Base-by-base conservation (phyloP, 1,284 basidiomycete genomes). In the Hemileia vastatrix region DNA sequence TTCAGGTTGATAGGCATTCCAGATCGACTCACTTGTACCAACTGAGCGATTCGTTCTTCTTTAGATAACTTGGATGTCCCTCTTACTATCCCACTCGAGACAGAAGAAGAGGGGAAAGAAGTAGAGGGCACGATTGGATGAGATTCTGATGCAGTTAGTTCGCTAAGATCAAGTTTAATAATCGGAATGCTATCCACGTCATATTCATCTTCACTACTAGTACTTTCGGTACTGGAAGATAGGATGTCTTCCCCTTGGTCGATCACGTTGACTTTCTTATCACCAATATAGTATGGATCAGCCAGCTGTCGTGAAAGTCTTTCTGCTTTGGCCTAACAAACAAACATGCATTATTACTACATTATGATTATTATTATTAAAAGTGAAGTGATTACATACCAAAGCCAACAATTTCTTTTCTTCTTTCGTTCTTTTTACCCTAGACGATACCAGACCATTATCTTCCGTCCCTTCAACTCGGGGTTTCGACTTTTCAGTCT, bases 271-370 rank as follows among this genome's bases (percentile, higher is more conserved):
- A 44, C 40, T 54, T 76, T 79, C 50, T 77, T 72, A 59, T 87
- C 86, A 43, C 83, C 80, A 65, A 93, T 85, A 72, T 93, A 93
- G 77, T 90, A 93, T 6, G 90, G 90, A 74, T 93, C 89, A 67
- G 89, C 87, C 54, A 82, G 82, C 67, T 84, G 79, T 68, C 85
- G 82, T 65, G 86, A 88, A 54, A 84, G 76, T 45, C 87, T 80
- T 67, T 86, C 87, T 19, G 83, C 84, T 72, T 83, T 85, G 54
- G 84, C 80, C 90, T 92, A 68, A 18, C 11, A 53, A 15, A 52
- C 27, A 57, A 9, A 8, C 19, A n/a, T 8, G 32, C 13, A 11
- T 1, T 23, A 23, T 49, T 11, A 18, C 18, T 32, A 32, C n/a
- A 21, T 9, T 21, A 18, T 6, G 8, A 48, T 21, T 6, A 48